Evolutionary conservation across 2,329 filamentous ascomycete genomes (phyloP).

Genomic region (Grosmannia clavigera): DNA sequence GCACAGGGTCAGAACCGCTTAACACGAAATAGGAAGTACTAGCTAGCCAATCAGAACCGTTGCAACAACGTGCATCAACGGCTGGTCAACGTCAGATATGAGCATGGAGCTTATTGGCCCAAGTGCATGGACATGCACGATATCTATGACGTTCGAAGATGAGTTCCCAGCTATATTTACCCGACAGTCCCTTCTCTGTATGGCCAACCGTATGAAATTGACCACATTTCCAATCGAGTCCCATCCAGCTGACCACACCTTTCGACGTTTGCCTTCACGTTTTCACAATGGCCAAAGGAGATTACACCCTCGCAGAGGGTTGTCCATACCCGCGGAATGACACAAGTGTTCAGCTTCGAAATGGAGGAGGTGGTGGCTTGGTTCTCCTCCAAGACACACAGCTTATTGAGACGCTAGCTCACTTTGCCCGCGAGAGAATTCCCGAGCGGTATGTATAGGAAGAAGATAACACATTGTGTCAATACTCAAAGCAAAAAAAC

Average conservation of each 20-base stretch:
- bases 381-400: neutral
- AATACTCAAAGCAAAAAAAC: neutral
- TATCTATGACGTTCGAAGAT: neutral
- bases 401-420: neutral
- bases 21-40: neutral
- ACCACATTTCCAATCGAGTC: neutral
- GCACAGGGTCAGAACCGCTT: neutral
- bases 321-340: neutral
- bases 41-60: neutral
- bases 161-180: neutral
- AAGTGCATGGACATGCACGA: neutral
- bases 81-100: neutral
- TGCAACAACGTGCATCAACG: neutral
- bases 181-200: neutral
- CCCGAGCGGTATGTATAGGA: neutral
- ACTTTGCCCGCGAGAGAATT: neutral
- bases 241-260: neutral
- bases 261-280: neutral
- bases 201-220: neutral
- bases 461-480: neutral
- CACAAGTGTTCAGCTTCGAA: neutral
- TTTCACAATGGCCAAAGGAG: neutral
- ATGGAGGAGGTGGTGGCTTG: neutral
- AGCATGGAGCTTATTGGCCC: neutral
- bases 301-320: neutral